Evolutionary conservation across 805 yeast species (phyloP).

Genomic region (Cyberlindnera japonica): DNA sequence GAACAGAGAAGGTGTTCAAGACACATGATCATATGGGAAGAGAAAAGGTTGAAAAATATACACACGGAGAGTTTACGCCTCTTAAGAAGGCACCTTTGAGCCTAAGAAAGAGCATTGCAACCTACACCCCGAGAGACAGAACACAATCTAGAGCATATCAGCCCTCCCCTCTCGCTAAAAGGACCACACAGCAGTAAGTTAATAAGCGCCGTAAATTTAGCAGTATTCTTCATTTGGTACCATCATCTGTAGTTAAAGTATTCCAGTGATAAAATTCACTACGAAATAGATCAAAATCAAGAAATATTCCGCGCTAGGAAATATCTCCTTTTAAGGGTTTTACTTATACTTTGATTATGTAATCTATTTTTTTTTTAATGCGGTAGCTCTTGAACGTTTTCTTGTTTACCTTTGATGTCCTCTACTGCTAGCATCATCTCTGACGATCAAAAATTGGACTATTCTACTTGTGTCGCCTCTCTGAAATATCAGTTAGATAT

Average conservation of each 20-base stretch:
- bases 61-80: slow-evolving; percentile 31
- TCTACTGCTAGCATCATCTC: no score
- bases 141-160: slow-evolving; percentile 11
- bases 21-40: slow-evolving; percentile 42
- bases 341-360: not conserved
- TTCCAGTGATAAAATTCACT: no score
- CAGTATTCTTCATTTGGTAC: not conserved
- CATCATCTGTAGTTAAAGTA: not conserved
- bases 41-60: slow-evolving; percentile 30
- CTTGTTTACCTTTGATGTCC: not conserved
- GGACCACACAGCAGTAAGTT: not conserved
- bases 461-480: no score
- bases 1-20: slow-evolving; percentile 40
- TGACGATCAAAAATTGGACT: no score
- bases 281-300: no score
- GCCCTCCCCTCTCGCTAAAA: slow-evolving; percentile 26
- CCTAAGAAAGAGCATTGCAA: slow-evolving; percentile 12
- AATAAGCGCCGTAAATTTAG: no score
- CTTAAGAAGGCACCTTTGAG: slow-evolving; percentile 20
- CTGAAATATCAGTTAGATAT: no score
- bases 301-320: no score
- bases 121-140: slow-evolving; percentile 17
- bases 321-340: no score
- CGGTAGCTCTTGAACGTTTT: not conserved
- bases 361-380: not conserved